Evolutionary conservation across 139 green algal species (phyloP).

Genomic region (Chlorella sp.): DNA sequence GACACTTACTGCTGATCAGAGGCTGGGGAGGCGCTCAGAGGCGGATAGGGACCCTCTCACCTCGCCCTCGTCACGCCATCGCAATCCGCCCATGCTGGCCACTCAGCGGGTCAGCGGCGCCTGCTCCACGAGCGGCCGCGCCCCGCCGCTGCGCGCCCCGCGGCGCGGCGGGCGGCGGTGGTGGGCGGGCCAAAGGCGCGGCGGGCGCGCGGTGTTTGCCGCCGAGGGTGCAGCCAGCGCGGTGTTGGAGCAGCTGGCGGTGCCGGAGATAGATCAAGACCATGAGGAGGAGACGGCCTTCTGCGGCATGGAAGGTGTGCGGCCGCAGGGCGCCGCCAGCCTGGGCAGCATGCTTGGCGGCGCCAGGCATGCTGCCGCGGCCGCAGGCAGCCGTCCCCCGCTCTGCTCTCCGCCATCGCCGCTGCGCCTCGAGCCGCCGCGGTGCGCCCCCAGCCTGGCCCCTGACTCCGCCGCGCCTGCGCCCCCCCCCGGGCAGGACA

Average conservation of each 20-base stretch:
- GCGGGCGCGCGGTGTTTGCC: neutral
- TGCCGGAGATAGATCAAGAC: slow-evolving; percentile 24
- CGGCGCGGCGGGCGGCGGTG: neutral
- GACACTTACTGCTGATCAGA: neutral
- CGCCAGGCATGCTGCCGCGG: neutral
- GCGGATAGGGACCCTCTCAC: too few relatives aligned
- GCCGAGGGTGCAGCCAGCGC: too few relatives aligned
- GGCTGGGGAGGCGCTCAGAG: too few relatives aligned
- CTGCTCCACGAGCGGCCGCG: neutral
- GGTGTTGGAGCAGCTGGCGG: slow-evolving; percentile 9
- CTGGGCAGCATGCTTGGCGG: neutral
- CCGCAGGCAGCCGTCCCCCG: neutral
- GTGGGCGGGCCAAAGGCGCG: neutral
- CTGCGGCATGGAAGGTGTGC: slow-evolving; percentile 37
- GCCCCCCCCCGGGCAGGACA: slow-evolving; percentile 12
- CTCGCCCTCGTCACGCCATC: neutral
- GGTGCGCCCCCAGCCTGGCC: too few relatives aligned
- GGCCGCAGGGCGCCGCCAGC: neutral
- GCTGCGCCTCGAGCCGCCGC: neutral
- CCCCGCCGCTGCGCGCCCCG: neutral
- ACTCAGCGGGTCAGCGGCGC: neutral
- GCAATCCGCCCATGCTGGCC: neutral
- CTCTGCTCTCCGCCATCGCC: too few relatives aligned
- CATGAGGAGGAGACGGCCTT: slow-evolving; percentile 35
- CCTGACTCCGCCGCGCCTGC: too few relatives aligned